Percentiles rank a stretch among this genome's conserved stretches.
Conservation (phyloP, 2,329 filamentous ascomycete genomes). For the Mariannaea elegans region DNA sequence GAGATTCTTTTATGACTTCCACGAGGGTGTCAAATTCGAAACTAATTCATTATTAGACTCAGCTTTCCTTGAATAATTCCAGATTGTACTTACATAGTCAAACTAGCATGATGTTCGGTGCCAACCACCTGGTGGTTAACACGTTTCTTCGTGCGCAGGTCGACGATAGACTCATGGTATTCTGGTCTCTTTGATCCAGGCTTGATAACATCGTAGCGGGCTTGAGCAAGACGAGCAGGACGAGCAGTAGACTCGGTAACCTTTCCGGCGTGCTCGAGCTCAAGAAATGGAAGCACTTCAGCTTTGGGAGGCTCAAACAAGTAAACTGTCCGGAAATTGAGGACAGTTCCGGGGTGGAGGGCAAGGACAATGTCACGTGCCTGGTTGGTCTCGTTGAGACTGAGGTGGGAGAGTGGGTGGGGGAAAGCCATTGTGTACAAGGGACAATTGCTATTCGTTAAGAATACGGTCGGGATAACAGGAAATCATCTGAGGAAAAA, state of each 20-base stretch:
- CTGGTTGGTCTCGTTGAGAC: slow-evolving; percentile 42
- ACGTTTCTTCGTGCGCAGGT: slow-evolving; percentile 40
- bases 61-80: too few species aligned
- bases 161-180: slow-evolving; percentile 48
- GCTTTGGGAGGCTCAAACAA: slow-evolving; percentile 60
- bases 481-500: not conserved
- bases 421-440: slow-evolving; percentile 27
- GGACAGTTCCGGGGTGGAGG: slow-evolving; percentile 38
- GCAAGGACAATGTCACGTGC: slow-evolving; percentile 47
- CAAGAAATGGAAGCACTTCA: slow-evolving; percentile 55
- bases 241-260: slow-evolving; percentile 38
- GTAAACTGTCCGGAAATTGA: slow-evolving; percentile 60
- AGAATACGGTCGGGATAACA: too few species aligned
- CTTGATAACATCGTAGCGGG: slow-evolving; percentile 50
- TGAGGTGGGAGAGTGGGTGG: slow-evolving; percentile 46
- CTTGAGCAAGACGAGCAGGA: slow-evolving; percentile 52
- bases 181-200: slow-evolving; percentile 29
- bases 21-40: slow-evolving; percentile 49
- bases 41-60: slow-evolving; percentile 21
- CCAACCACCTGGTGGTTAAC: slow-evolving; percentile 40
- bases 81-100: slow-evolving; percentile 40
- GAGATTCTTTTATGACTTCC: slow-evolving; percentile 40
- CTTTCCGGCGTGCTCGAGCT: slow-evolving; percentile 50
- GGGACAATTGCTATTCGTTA: too few species aligned
- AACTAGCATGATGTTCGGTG: slow-evolving; percentile 41